Conservation (phyloP, 345 rosid species). For the Linum lewisii region DNA sequence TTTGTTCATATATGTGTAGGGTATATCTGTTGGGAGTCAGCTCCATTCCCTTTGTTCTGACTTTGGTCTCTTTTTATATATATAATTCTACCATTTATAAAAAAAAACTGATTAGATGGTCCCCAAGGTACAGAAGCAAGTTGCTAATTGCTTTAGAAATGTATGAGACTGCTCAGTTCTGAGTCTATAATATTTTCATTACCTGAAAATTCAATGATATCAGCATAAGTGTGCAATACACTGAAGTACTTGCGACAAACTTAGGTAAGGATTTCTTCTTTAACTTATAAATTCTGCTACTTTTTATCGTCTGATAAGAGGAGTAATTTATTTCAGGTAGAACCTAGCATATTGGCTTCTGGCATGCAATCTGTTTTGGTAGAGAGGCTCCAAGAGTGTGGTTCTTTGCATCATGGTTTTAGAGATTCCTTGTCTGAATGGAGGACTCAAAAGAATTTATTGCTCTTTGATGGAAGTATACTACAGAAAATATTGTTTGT, state of each 20-base stretch:
- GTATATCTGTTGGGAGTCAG: too few species aligned
- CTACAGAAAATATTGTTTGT: constrained; percentile 22
- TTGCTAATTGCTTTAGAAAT: constrained; percentile 26
- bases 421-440: constrained; percentile 52
- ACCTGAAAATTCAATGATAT: constrained; percentile 67
- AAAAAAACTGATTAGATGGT: too few species aligned
- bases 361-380: constrained; percentile 57
- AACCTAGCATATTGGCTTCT: constrained; percentile 52
- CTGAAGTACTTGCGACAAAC: constrained; percentile 75
- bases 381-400: constrained; percentile 26
- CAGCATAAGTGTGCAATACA: constrained; percentile 71
- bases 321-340: constrained; percentile 44
- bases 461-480: constrained; percentile 42
- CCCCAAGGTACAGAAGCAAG: too few species aligned
- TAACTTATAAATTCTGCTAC: constrained; percentile 14
- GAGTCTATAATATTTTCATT: constrained; percentile 56
- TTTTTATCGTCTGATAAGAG: constrained; percentile 19
- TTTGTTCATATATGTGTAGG: too few species aligned
- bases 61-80: too few species aligned
- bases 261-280: constrained; percentile 44
- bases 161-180: constrained; percentile 61
- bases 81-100: too few species aligned
- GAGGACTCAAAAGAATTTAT: constrained; percentile 61
- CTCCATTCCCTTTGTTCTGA: too few species aligned
- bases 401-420: constrained; percentile 26